phyloP scores from a whole-genome alignment of 805 yeast species.

The Metschnikowia corniflorae region DNA sequence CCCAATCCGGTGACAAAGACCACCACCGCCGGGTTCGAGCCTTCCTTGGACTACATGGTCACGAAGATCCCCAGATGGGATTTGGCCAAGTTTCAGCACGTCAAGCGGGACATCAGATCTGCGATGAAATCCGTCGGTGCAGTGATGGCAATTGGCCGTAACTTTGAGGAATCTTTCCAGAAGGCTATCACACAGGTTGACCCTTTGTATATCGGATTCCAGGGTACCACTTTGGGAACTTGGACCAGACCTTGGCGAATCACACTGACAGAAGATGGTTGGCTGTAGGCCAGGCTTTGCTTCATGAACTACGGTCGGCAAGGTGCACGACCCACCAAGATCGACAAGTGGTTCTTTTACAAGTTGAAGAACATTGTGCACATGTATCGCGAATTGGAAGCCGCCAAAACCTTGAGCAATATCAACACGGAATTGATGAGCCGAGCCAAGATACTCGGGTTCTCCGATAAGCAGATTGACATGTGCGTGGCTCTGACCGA shows the following conservation, averaged over 20 bases:
- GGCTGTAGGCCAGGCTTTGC: conserved; percentile 95
- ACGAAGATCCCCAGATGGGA: conserved; percentile 99
- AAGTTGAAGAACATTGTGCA: conserved; percentile 90
- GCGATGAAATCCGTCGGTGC: conserved; percentile 99
- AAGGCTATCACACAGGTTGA: conserved; percentile 96
- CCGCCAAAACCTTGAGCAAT: conserved; percentile 49
- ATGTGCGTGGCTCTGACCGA: conserved; percentile 69
- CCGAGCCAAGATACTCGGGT: conserved; percentile 89
- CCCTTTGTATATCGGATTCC: conserved; percentile 87
- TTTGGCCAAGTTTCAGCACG: conserved; percentile 90
- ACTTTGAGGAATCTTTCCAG: conserved; percentile 95
- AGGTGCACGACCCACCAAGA: conserved; percentile 89
- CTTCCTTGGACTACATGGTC: conserved; percentile 93
- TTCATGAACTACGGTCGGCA: conserved; percentile 88
- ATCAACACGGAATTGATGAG: conserved; percentile 65
- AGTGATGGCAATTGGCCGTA: conserved; percentile 98
- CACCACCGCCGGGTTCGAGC: conserved; percentile 95
- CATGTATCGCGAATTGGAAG: conserved; percentile 77
- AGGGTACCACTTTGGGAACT: conserved; percentile 72
- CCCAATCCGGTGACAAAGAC: conserved; percentile 96
- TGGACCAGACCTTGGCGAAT: conserved; percentile 72
- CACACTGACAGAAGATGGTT: conserved; percentile 97
- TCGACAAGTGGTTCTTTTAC: conserved; percentile 93
- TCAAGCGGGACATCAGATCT: conserved; percentile 88
- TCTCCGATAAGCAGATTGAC: conserved; percentile 92